Base-by-base conservation (phyloP, 352 stramenopile genomes). In the Globisporangium echinulatum region DNA sequence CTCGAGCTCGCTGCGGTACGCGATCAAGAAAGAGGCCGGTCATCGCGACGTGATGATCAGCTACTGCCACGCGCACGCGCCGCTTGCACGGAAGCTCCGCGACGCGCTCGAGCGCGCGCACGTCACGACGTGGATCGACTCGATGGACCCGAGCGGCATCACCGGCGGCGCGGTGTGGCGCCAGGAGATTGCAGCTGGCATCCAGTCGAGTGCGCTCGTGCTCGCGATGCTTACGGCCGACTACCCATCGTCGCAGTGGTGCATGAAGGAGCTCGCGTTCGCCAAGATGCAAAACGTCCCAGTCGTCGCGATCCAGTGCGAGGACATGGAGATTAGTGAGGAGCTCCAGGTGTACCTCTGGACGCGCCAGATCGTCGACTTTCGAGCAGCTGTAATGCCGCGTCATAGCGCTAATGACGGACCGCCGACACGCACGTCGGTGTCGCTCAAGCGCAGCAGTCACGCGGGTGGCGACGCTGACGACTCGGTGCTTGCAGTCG, bases 41-140 rank as follows among this genome's bases (percentile, higher is more conserved):
- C 80, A 90, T 5, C 80, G 84, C 36, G 84, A 94, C 54, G 84
- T 94, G 7, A 94, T 94, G 84, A 94, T 94, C 56, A 94, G 84
- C 49, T 94, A 94, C 60, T 88, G 78, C 51, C 84, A 94, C 44
- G 84, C 84, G n/a, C 84, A 94, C 50, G 66, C 75, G 14, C 58
- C 67, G 5, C 66, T 94, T 51, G 84, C 84, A 15, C 71, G 72
- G 6, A 86, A 88, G 48, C 58, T 94, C 17, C 80, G 84, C 42
- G 75, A 90, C 40, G 74, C 77, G 5, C 54, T 94, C 25, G 84
- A 94, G 59, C 68, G 69, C 1, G 77, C 82, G 5, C 78, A 85
- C 51, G 72, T 94, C 15, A 94, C 84, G 17, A 94, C 84, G 36
- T 94, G 84, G 84, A 94, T 94, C 51, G 84, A 94, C 56, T 79